phyloP scores from a whole-genome alignment of 768 basidiomycete genomes.

The Lactifluus rugatus region DNA sequence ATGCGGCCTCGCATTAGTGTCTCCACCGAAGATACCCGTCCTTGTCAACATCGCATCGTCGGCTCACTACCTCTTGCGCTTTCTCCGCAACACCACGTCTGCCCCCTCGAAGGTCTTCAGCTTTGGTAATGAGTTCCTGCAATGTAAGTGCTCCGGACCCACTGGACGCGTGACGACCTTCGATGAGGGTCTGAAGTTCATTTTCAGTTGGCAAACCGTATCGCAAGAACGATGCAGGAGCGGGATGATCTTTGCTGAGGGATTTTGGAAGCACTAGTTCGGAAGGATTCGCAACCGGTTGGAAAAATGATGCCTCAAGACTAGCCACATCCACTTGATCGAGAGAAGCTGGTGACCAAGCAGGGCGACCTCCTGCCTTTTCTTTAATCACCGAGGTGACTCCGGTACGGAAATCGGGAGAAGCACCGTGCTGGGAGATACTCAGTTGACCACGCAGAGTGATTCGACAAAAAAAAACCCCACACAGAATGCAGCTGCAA shows the following conservation, averaged over 20 bases:
- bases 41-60: slow-evolving; percentile 53
- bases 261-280: slow-evolving; percentile 22
- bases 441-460: background rate
- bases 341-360: slow-evolving; percentile 62
- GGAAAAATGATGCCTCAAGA: slow-evolving; percentile 61
- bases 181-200: slow-evolving; percentile 58
- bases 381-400: slow-evolving; percentile 59
- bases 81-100: slow-evolving; percentile 65
- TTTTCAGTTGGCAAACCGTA: slow-evolving; percentile 70
- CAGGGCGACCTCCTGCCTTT: slow-evolving; percentile 43
- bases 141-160: slow-evolving; percentile 51
- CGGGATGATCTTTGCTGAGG: slow-evolving; percentile 21
- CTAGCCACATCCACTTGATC: slow-evolving; percentile 46
- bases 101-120: slow-evolving; percentile 37
- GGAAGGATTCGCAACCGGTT: slow-evolving; percentile 31
- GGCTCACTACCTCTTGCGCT: slow-evolving; percentile 61
- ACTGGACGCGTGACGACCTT: slow-evolving; percentile 50
- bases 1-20: slow-evolving; percentile 24
- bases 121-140: slow-evolving; percentile 53
- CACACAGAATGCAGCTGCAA: slow-evolving; percentile 86
- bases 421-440: slow-evolving; percentile 51
- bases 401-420: slow-evolving; percentile 76
- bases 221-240: slow-evolving; percentile 23
- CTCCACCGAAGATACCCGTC: slow-evolving; percentile 52
- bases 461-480: slow-evolving; percentile 27